These are phyloP conservation scores for Orychophragmus violaceus DNA, from an alignment of 345 rosid species.

Conservation along the genomic window DNA sequence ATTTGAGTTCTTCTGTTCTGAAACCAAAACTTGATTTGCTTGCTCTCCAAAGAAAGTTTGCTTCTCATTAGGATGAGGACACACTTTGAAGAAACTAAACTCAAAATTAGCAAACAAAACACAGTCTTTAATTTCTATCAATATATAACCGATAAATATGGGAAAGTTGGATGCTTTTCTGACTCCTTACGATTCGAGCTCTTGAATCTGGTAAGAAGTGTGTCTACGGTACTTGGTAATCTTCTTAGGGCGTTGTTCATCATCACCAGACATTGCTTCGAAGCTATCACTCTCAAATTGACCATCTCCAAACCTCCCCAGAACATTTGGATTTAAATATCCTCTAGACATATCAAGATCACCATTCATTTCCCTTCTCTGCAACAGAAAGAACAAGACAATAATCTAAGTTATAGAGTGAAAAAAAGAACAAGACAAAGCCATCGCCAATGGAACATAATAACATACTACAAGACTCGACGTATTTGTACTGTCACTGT, in stretches of 20 bases:
- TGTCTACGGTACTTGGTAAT: conserved; percentile 58
- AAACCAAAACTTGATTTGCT: conserved; percentile 79
- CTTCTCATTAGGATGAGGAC: conserved; percentile 72
- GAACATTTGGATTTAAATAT: conserved; percentile 38
- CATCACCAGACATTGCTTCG: conserved; percentile 56
- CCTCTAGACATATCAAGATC: conserved; percentile 40
- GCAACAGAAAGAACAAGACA: conserved; percentile 17
- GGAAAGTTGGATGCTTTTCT: not conserved
- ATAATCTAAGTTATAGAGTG: conserved; percentile 1
- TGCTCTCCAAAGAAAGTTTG: conserved; percentile 46
- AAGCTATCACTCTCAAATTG: conserved; percentile 53
- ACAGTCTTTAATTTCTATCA: not conserved
- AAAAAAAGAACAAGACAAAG: conserved; percentile 1
- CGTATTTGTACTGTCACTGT: conserved; percentile 6
- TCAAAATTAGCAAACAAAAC: not conserved
- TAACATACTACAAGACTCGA: conserved; percentile 20
- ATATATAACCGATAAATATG: not conserved
- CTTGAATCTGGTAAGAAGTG: conserved; percentile 63
- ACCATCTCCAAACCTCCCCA: conserved; percentile 39
- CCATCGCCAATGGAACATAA: conserved; percentile 18
- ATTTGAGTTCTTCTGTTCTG: conserved; percentile 76
- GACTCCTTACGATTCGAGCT: conserved; percentile 58
- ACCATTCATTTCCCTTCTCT: conserved; percentile 43
- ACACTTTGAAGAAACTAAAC: conserved; percentile 50
- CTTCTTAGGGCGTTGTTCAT: conserved; percentile 30